Base-by-base conservation (phyloP, 805 yeast species). In the Pichia scutulata region DNA sequence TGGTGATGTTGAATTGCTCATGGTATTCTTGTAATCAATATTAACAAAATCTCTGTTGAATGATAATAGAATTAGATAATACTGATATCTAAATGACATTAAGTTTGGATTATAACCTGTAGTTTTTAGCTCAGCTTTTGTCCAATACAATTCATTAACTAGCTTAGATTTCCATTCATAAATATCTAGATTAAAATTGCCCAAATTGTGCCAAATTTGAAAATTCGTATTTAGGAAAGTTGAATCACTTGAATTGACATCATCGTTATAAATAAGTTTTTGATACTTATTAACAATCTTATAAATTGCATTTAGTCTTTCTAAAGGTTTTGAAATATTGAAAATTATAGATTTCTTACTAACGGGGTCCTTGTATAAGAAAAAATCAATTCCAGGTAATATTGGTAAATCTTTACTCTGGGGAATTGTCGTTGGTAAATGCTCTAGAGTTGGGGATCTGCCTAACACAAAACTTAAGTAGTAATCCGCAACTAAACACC, bases 401-500 rank as follows among this genome's bases (percentile, higher is more conserved):
- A 28, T 42, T 18, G 50, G 50, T 18, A 49, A 26, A n/a, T 49
- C 28, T 28, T 49, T 44, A 22, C 28, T 22, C 6, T 39, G 22
- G 10, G 48, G 47, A 13, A 49, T 44, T 2, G 48, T 49, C 21
- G 51, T 43, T n/a, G 41, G 41, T 7, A 40, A 24, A 30, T 39
- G 21, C 21, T 44, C 48, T 24, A 81, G 62, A 1, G 79, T 67
- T 0, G 82, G 75, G 0, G 83, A 81, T 46, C 84, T 64, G 1
- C 86, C 86, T 50, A 81, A 63, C 43, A 80, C 68, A 44, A 81
- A 65, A 57, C 82, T 76, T 39, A 80, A 78, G 56, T 79, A 78
- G 59, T 80, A 83, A 60, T 81, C 86, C 2, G 83, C 84, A 51
- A 80, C 68, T 59, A 74, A 79, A 46, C 81, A 73, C 2, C 86